Percentiles rank a stretch among this genome's conserved stretches.
phyloP scores from a whole-genome alignment of 2,329 filamentous ascomycete species.

The Colletotrichum higginsianum region DNA sequence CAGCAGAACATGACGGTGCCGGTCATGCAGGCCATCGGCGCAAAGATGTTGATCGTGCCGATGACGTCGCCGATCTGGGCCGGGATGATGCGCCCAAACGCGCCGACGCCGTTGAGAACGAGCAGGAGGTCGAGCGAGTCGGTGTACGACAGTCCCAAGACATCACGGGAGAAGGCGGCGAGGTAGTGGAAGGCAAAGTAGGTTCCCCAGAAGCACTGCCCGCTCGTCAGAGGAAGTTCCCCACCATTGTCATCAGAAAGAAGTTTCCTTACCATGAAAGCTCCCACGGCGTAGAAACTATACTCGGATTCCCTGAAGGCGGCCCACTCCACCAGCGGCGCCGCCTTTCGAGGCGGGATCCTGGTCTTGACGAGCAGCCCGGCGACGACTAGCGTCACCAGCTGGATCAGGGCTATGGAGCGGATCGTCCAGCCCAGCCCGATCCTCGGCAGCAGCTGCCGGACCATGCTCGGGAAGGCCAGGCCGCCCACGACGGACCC shows the following conservation, averaged over 20 bases:
- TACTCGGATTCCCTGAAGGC: conserved; percentile 64
- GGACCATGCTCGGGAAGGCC: conserved; percentile 70
- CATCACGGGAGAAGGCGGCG: conserved; percentile 61
- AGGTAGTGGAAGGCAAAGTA: conserved; percentile 75
- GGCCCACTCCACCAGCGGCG: conserved; percentile 59
- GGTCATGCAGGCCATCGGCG: conserved; percentile 52
- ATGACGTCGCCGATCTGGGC: conserved; percentile 63
- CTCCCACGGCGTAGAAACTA: conserved; percentile 55
- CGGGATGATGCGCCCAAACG: conserved; percentile 64
- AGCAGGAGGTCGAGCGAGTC: conserved; percentile 62
- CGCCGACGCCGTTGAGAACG: conserved; percentile 67
- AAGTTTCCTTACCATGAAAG: conserved; percentile 47
- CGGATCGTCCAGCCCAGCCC: conserved; percentile 74
- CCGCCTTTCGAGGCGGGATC: conserved; percentile 57
- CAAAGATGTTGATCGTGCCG: conserved; percentile 67
- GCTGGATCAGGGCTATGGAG: conserved; percentile 72
- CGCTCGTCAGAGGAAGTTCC: conserved; percentile 35
- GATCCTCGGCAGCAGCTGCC: conserved; percentile 67
- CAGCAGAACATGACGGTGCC: conserved; percentile 50
- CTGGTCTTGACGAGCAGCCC: conserved; percentile 58
- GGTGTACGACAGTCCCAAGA: conserved; percentile 49
- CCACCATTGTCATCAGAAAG: not conserved
- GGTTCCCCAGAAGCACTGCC: conserved; percentile 63
- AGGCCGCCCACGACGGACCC: conserved; percentile 71
- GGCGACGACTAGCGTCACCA: conserved; percentile 57